Percentiles rank a stretch among this genome's conserved stretches.
phyloP scores from a whole-genome alignment of 2,329 filamentous ascomycete genomes.

The Fusarium brachygibbosum region DNA sequence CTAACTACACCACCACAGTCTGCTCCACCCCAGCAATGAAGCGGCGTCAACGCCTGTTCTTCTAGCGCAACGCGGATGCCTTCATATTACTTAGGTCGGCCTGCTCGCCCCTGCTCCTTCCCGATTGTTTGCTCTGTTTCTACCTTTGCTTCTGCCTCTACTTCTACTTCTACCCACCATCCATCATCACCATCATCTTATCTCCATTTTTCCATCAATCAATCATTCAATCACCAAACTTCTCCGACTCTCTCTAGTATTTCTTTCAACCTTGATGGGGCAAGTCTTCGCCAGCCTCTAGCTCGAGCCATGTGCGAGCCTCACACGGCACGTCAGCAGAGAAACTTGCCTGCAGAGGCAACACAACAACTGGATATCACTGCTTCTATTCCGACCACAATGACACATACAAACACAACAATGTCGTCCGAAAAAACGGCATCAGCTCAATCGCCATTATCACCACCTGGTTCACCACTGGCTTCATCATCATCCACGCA shows the following conservation, averaged over 20 bases:
- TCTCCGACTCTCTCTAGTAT: not conserved
- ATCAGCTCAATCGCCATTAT: constrained; percentile 29
- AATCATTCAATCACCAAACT: not conserved
- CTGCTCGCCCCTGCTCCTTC: constrained; percentile 41
- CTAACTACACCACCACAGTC: constrained; percentile 21
- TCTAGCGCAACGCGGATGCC: constrained; percentile 50
- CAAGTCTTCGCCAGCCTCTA: constrained; percentile 34
- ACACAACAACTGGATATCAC: constrained; percentile 7
- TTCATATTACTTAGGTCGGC: constrained; percentile 47
- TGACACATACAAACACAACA: constrained; percentile 1
- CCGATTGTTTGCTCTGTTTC: constrained; percentile 16
- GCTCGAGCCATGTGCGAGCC: constrained; percentile 44
- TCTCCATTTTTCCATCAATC: not conserved
- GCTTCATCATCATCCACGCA: constrained; percentile 9
- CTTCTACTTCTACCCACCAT: constrained; percentile 6
- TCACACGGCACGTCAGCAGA: constrained; percentile 39
- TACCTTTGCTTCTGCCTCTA: constrained; percentile 1
- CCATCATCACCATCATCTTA: not conserved
- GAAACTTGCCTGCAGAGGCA: constrained; percentile 34
- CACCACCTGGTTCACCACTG: constrained; percentile 40
- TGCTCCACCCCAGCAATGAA: constrained; percentile 45
- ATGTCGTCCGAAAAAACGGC: constrained; percentile 14
- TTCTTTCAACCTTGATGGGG: constrained; percentile 38
- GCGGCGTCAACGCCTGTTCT: constrained; percentile 49
- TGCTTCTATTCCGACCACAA: not conserved